Base-by-base conservation (phyloP, 768 basidiomycete genomes). In the Boletus subparvulus region DNA sequence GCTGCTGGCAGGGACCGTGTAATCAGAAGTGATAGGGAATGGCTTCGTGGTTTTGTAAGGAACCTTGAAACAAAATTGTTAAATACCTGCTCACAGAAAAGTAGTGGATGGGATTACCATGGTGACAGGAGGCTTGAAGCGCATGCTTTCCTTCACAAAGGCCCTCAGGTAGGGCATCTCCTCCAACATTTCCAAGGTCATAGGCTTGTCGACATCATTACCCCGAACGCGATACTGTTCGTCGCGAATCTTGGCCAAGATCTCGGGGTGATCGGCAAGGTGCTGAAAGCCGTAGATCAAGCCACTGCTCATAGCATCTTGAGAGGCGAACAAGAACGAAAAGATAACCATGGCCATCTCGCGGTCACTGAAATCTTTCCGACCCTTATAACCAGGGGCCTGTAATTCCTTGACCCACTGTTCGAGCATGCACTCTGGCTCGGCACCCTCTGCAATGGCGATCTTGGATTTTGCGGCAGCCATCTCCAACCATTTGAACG, bases 331-430 rank as follows among this genome's bases (percentile, higher is more conserved):
- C 52, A 99, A 77, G 86, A 98, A 98, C 12, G 92, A 94, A 69
- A 99, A 87, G 40, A 99, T 75, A 67, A 97, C 95, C 87, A 97
- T 91, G 30, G 92, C 94, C 85, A 98, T 98, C 75, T 99, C 96
- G 63, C 82, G 80, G 71, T 98, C 90, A 62, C 86, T 90, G 76
- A 94, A 98, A 59, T 98, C 92, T 59, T 78, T 83, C 61, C 86
- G 85, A 61, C 89, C 87, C 72, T 94, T 95, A 67, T 77, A 69
- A 73, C 70, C 67, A 16, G 82, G 87, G 26, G 86, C 84, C 39
- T 79, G 74, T 67, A 97, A 79, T 47, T 84, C 81, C 61, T 80
- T 77, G 42, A 95, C 83, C 97, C 97, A 99, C 58, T 88, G 85
- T 68, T 99, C 97, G 55, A 98, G 74, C 79, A 98, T 83, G 76